These are phyloP conservation scores for Diaporthe sp. DNA, from an alignment of 2,329 filamentous ascomycete genomes.

Conservation along the genomic window DNA sequence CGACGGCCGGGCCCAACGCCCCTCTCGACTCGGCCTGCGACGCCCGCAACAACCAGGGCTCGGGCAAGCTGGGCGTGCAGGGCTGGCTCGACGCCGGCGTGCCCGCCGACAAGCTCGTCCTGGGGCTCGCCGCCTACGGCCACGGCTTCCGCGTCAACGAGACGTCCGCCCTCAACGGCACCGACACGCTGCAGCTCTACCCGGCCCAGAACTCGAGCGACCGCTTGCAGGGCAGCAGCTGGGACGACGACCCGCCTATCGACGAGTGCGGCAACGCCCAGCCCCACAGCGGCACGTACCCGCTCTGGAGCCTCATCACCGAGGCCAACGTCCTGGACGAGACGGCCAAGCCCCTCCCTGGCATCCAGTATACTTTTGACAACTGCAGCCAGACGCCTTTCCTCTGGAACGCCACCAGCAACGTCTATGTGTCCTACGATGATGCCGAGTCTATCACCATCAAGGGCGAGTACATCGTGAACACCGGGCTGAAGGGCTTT, in stretches of 20 bases:
- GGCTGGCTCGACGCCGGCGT: constrained; percentile 42
- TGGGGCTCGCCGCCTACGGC: constrained; percentile 41
- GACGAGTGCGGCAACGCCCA: constrained; percentile 40
- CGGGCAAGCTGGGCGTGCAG: constrained; percentile 37
- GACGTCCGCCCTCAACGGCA: constrained; percentile 35
- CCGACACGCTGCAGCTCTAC: constrained; percentile 37
- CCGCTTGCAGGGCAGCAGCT: constrained; percentile 43
- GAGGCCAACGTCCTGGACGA: constrained; percentile 42
- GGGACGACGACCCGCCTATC: constrained; percentile 42
- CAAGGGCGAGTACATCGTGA: constrained; percentile 42
- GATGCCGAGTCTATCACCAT: constrained; percentile 36
- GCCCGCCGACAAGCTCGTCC: constrained; percentile 41
- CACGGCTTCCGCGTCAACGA: constrained; percentile 43
- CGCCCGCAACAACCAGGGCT: constrained; percentile 42
- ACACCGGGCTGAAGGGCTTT: constrained; percentile 40
- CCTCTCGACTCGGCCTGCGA: constrained; percentile 40
- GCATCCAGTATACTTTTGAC: constrained; percentile 38
- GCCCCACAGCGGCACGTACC: constrained; percentile 41
- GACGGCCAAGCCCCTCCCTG: constrained; percentile 34
- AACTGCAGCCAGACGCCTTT: constrained; percentile 42
- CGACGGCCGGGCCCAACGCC: constrained; percentile 42
- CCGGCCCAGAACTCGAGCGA: constrained; percentile 42
- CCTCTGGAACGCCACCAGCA: constrained; percentile 35
- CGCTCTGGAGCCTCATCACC: constrained; percentile 40
- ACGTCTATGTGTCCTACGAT: constrained; percentile 43